Base-by-base conservation (phyloP, 176 grass and related monocot genomes). In the Oryza glumipatula region DNA sequence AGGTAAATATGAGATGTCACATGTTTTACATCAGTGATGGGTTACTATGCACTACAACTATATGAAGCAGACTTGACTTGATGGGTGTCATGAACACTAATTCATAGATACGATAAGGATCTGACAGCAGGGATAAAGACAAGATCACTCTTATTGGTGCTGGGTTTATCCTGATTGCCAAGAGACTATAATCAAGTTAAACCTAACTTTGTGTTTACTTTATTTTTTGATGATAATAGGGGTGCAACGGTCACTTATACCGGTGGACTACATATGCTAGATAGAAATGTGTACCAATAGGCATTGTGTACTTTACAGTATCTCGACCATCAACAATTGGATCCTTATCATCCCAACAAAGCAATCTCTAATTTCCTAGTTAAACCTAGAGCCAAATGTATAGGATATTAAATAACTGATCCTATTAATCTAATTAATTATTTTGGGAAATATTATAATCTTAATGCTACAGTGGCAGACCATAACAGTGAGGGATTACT, bases 41-140 rank as follows among this genome's bases (percentile, higher is more conserved):
- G 3, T 82, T 87, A 15, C 30, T 71, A 65, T 65, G 67, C 81
- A 61, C 77, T 65, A n/a, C 64, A 51, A 64, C 39, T 49, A 30
- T 28, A 73, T 23, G 9, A 67, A 77, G 52, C 72, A 71, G 51
- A 71, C 23, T 47, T 82, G 47, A 49, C 47, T 49, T 15, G 47
- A 49, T 49, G 47, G 13, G 47, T 15, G 47, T 49, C 12, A 49
- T 49, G 43, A 44, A 44, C 43, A 49, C 3, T 49, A 12, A 15
- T 49, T 49, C 47, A 49, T 49, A 15, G 47, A 49, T 49, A 49
- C 15, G 13, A 49, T 15, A 49, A 49, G 47, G 47, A 44, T 44
- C 7, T 44, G 43, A 15, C 4, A 3, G 13, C 11, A 49, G 11
- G 13, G 13, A 49, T 4, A 49, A 49, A 49, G 47, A 49, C 47